Evolutionary conservation across 441 rosid species (phyloP).

Genomic region (Eutrema salsugineum): DNA sequence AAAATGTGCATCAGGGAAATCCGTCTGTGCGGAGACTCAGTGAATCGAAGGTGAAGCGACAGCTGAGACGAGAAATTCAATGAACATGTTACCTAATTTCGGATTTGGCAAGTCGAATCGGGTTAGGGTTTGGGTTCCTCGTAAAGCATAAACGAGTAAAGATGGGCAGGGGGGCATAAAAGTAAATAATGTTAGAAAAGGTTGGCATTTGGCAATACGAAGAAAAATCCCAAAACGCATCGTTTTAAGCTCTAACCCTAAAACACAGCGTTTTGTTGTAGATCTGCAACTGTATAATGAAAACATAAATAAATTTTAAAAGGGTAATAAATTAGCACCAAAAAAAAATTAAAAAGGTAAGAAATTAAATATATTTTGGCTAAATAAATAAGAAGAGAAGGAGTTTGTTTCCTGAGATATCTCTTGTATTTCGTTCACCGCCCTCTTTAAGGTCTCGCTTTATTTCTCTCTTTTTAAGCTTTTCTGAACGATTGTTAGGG

Average conservation of each 20-base stretch:
- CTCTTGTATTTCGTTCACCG: slow-evolving; percentile 20
- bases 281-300: background rate
- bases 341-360: background rate
- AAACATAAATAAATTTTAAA: background rate
- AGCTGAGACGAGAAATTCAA: background rate
- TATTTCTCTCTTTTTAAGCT: slow-evolving; percentile 2
- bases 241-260: background rate
- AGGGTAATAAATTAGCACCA: background rate
- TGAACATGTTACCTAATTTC: slow-evolving; percentile 8
- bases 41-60: slow-evolving; percentile 6
- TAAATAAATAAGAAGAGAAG: background rate
- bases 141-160: slow-evolving; percentile 4
- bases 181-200: background rate
- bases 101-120: background rate
- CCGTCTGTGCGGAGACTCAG: background rate
- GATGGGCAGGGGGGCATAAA: slow-evolving; percentile 16
- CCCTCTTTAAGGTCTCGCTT: slow-evolving; percentile 26
- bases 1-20: slow-evolving; percentile 50
- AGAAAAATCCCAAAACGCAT: background rate
- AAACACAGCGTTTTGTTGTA: background rate
- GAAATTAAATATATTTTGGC: background rate
- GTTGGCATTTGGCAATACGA: background rate
- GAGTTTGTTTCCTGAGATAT: background rate
- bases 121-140: slow-evolving; percentile 58
- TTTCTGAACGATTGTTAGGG: background rate